These are phyloP conservation scores for Suhomyces sp. DNA, from an alignment of 805 yeast species.

Conservation along the genomic window DNA sequence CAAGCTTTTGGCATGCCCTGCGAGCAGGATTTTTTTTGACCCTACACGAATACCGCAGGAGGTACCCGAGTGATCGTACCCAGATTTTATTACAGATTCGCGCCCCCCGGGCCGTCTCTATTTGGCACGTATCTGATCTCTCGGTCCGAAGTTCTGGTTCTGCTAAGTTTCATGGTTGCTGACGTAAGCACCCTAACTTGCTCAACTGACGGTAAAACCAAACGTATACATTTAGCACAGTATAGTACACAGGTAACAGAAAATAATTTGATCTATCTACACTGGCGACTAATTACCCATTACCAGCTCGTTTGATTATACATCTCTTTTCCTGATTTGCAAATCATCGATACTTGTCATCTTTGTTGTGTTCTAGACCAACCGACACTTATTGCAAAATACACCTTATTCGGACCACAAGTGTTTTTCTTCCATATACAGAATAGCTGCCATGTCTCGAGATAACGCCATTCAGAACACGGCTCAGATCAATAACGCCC, in stretches of 20 bases:
- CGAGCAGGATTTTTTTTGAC: not conserved
- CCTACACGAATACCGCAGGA: not conserved
- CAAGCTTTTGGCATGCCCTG: not conserved
- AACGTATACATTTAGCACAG: not conserved
- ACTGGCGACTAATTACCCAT: not conserved
- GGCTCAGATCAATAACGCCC: conserved; percentile 61
- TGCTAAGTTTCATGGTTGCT: not conserved
- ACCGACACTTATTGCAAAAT: not conserved
- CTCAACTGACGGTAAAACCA: not conserved
- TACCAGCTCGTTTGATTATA: not conserved
- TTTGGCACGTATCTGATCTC: not conserved
- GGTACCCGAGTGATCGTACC: not conserved
- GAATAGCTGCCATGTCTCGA: conserved; percentile 1
- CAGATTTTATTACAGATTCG: not conserved
- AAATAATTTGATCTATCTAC: not conserved
- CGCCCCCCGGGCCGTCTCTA: not conserved
- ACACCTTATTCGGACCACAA: not conserved
- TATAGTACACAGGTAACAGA: not conserved
- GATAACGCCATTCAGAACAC: conserved; percentile 33
- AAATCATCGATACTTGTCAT: not conserved
- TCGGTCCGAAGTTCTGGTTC: not conserved
- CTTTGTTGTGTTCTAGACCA: not conserved
- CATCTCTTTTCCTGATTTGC: not conserved
- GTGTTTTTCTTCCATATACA: not conserved
- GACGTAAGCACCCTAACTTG: not conserved